Evolutionary conservation across 2,329 filamentous ascomycete genomes (phyloP).

Genomic region (Xylaria sp.): DNA sequence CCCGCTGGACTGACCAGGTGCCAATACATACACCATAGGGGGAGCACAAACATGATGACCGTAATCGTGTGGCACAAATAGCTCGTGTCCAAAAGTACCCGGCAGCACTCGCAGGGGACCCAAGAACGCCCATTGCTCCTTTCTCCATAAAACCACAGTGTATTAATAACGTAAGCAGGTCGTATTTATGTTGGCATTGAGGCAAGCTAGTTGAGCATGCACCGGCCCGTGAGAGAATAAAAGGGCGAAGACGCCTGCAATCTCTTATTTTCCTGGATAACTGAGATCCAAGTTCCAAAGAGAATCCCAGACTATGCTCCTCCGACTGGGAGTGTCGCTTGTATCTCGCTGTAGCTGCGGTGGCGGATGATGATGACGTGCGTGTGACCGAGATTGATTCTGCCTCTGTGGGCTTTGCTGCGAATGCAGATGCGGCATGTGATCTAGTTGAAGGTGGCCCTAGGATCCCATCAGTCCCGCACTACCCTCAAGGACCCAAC

Average conservation of each 20-base stretch:
- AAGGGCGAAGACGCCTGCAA: background rate
- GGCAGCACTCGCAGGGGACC: background rate
- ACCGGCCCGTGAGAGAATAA: background rate
- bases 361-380: constrained; percentile 33
- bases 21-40: background rate
- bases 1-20: background rate
- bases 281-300: constrained; percentile 70
- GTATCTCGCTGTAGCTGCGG: constrained; percentile 53
- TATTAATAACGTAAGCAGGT: constrained; percentile 7
- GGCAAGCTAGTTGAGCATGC: background rate
- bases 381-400: constrained; percentile 40
- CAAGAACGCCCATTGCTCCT: constrained; percentile 20
- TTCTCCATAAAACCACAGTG: constrained; percentile 1
- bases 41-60: background rate
- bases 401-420: constrained; percentile 40
- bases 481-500: constrained; percentile 57
- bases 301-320: constrained; percentile 69
- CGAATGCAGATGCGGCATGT: constrained; percentile 35
- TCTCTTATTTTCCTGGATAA: constrained; percentile 56
- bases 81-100: background rate
- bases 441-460: constrained; percentile 40
- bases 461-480: constrained; percentile 48
- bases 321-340: constrained; percentile 52
- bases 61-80: background rate
- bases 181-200: background rate